phyloP scores from a whole-genome alignment of 371 early-diverging fungal genomes.

The Choanephora cucurbitarum region DNA sequence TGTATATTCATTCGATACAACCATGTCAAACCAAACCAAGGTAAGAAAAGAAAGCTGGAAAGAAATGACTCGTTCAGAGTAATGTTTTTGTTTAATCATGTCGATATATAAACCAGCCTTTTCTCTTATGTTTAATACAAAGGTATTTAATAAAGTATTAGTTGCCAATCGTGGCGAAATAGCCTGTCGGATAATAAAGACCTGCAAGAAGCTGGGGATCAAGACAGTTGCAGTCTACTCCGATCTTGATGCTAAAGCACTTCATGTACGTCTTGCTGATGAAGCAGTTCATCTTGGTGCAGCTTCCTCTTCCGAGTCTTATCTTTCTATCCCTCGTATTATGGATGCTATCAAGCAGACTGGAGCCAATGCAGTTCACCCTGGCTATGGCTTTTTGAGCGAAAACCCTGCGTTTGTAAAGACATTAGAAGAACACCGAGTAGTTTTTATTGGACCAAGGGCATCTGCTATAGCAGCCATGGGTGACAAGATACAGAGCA shows the following conservation, averaged over 20 bases:
- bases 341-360: conserved; percentile 59
- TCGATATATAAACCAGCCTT: neutral
- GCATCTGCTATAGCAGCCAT: conserved; percentile 82
- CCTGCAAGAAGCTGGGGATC: conserved; percentile 47
- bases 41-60: no score
- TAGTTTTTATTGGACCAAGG: conserved; percentile 79
- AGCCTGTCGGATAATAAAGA: conserved; percentile 56
- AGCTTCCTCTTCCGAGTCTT: conserved; percentile 66
- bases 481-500: conserved; percentile 90
- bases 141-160: conserved; percentile 54
- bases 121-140: neutral
- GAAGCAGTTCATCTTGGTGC: conserved; percentile 75
- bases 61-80: no score
- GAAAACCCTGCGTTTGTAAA: conserved; percentile 81
- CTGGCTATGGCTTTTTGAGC: conserved; percentile 89
- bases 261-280: conserved; percentile 83
- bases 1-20: no score
- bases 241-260: conserved; percentile 78
- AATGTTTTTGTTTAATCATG: no score
- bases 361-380: conserved; percentile 81
- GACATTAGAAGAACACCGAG: conserved; percentile 56
- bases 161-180: conserved; percentile 62
- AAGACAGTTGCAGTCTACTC: conserved; percentile 57
- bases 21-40: no score
- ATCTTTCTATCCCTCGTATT: conserved; percentile 69